Evolutionary conservation across 2,329 filamentous ascomycete genomes (phyloP), one percentile per base, ranked within the genome.

Genomic region (Xylaria arbuscula): DNA sequence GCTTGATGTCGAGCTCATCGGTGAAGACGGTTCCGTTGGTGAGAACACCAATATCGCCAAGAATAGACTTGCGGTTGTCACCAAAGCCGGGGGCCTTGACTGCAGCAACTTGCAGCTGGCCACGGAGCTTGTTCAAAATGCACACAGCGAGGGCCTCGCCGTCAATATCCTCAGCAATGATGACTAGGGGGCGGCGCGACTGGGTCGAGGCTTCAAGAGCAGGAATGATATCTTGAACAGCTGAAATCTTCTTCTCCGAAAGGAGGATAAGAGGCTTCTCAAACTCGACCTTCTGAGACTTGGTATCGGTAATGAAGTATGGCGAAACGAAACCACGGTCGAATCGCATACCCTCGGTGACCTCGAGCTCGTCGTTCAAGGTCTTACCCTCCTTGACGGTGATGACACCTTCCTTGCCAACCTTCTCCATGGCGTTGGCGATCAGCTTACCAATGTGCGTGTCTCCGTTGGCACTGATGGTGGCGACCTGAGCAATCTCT

Each of bases 381-480:
- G 96, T 98, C 92, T 98, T 99, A 81, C 96, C 96, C 88, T 99
- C 96, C 92, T 99, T 99, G 80, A 98, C 95, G 67, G 96, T 99
- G 83, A 99, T 99, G 79, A 99, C 96, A 87, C 96, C 96, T 87
- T 99, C 96, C 89, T 99, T 99, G 84, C 96, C 96, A 72, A 99
- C 96, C 89, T 97, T 97, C 89, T 99, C 96, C 96, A 99, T 99
- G 76, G 96, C 96, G 80, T 90, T 98, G 80, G 96, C 94, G 82
- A 99, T 96, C 80, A 99, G 89, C 84, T 93, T 91, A 77, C 96
- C 96, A 78, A 99, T 93, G 85, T 98, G 94, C 68, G 89, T 90
- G 81, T 99, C 96, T 76, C 96, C 96, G 84, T 99, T 99, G 82
- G 96, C 96, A 76, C 91, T 95, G 85, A 99, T 99, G 77, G 96